Base-by-base conservation (phyloP, 2,329 filamentous ascomycete species). In the Penicillium sp. region DNA sequence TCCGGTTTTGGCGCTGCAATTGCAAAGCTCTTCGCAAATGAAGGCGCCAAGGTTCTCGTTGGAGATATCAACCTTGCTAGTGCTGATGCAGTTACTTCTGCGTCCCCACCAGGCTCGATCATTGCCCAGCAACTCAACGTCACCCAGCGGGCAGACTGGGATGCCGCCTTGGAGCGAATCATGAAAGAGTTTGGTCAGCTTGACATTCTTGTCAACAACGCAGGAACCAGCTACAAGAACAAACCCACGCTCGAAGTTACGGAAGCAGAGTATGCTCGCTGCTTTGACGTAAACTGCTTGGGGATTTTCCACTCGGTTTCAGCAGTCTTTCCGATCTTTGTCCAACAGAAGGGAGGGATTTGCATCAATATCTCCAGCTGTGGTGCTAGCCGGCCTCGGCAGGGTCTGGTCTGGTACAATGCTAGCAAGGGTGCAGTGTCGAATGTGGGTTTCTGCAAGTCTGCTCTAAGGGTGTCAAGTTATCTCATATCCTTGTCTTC, bases 161-260 rank as follows among this genome's bases (percentile, higher is more conserved):
- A 50, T 19, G 39, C 48, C 7, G 48, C 50, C 4, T 38, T 63
- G 11, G 47, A 60, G 20, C 39, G 43, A 4, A 45, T 48, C 11
- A 8, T 40, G 10, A 7, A 10, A 7, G 13, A 31, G 8, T 47
- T 43, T 21, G 57, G 59, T 4, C 45, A 50, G 6, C 53, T 73
- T 11, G 65, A 72, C 49, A 63, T 70, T 20, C 53, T 74, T 11
- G 56, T 73, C 43, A 73, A 73, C 45, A 73, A 72, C 51, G 69
- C 70, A 1, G 71, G 71, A 6, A 59, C 56, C 7, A 57, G 54
- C 5, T 64, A 62, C 45, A 39, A 33, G 36, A 65, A 65, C 43
- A 64, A 65, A 49, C 59, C 66, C 3, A 66, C 66, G 1, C 41
- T 48, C 4, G 58, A 62, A 18, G 65, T 69, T 13, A 68, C 66